Evolutionary conservation across 2,329 filamentous ascomycete species (phyloP), one percentile per base, ranked within the genome.

Genomic region (Massarina eburnea): DNA sequence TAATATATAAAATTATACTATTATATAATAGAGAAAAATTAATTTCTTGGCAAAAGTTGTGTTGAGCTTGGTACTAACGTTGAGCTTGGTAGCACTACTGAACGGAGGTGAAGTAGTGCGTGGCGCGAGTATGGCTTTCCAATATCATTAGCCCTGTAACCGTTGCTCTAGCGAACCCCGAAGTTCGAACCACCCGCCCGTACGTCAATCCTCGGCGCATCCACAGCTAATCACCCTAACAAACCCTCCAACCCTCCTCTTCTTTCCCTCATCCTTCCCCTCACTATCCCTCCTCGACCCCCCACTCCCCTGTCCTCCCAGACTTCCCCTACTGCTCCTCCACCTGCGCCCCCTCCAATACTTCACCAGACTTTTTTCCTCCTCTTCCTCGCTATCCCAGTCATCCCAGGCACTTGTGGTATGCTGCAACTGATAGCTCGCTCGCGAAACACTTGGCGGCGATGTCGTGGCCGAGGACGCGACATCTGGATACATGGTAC

Each of bases 381-480:
- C 58, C 26, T 62, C 61, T 1, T 52, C 52, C 15, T 67, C 64
- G n/a, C 58, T 64, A 39, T 68, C 65, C 57, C 62, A 68, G 37
- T 67, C 64, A 21, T 70, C 66, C 67, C 67, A 70, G 29, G 62
- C 67, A n/a, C 60, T 65, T 3, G 49, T 61, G 4, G 59, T 58
- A 39, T 64, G 63, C 17, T 67, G 64, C 17, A 63, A 44, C 7
- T 40, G 44, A n/a, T 57, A 57, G 41, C 58, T 64, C 24, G 57
- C 51, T 3, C 58, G 53, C 19, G 46, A 53, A 2, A 58, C 43
- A 17, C 57, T 57, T 1, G 55, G 54, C 10, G 57, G 54, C 8
- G 50, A 37, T 9, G 51, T 38, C 7, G 51, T 43, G 9, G 42
- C 36, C 2, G 58, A 43, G 2, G 57, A 49, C 4, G 55, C 39